Evolutionary conservation across 495 filamentous ascomycete species (phyloP).

Genomic region (Amniculicola lignicola): DNA sequence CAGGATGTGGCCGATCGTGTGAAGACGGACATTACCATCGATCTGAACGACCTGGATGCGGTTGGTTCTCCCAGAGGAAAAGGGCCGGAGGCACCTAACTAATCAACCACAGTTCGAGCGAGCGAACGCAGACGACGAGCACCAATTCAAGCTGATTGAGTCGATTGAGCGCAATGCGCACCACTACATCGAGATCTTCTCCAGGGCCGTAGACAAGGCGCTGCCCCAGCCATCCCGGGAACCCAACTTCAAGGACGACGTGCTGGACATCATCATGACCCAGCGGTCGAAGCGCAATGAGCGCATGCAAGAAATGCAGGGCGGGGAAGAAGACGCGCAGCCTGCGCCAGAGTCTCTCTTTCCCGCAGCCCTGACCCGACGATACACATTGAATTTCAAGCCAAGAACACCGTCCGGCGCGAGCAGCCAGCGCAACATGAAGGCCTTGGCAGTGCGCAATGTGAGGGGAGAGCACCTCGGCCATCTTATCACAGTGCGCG

Average conservation of each 20-base stretch:
- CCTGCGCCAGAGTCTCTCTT: constrained; percentile 63
- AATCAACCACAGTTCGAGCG: constrained; percentile 63
- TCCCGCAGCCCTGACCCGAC: constrained; percentile 84
- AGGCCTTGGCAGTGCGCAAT: constrained; percentile 89
- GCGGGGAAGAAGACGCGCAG: constrained; percentile 61
- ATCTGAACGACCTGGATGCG: constrained; percentile 78
- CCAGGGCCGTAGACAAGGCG: constrained; percentile 79
- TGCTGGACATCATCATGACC: constrained; percentile 92
- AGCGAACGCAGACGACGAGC: constrained; percentile 56
- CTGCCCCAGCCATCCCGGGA: constrained; percentile 78
- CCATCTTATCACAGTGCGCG: constrained; percentile 87
- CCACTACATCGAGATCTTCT: constrained; percentile 90
- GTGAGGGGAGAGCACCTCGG: constrained; percentile 90
- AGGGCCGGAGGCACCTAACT: too few relatives aligned
- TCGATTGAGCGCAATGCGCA: constrained; percentile 88
- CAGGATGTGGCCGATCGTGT: constrained; percentile 82
- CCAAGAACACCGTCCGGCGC: constrained; percentile 70
- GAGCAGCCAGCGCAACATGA: constrained; percentile 58
- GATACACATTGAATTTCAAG: constrained; percentile 95
- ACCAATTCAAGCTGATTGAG: constrained; percentile 67
- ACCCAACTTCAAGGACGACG: constrained; percentile 92
- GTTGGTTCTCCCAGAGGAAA: constrained; percentile 46
- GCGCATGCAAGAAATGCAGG: constrained; percentile 60
- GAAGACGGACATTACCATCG: constrained; percentile 71
- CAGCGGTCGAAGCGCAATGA: constrained; percentile 85